Base-by-base conservation (phyloP, 768 basidiomycete species). In the Podaxis rugospora region DNA sequence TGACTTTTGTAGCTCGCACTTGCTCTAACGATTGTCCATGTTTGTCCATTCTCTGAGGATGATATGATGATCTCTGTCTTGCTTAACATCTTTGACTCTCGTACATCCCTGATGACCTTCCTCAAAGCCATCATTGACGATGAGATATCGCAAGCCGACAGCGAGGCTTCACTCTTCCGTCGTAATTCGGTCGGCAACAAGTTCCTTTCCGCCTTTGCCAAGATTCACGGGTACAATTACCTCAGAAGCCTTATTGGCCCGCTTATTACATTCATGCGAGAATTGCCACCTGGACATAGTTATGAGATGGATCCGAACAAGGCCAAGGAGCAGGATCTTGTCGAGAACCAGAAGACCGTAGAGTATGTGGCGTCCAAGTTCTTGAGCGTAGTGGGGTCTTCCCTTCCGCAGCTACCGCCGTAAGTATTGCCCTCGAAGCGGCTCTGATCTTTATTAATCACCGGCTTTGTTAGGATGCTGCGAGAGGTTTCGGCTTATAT, bases 221-320 rank as follows among this genome's bases (percentile, higher is more conserved):
- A 82, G 68, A 85, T 90, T n/a, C 92, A 95, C 63, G 95, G 95
- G 3, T 97, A 96, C 71, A 87, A 88, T 60, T 97, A 96, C 71
- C 77, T 97, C n/a, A 83, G 94, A 18, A 84, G 81, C 49, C 79
- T 95, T 23, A 82, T 96, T 50, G 77, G 82, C 46, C 92, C 93
- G 2, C 78, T 96, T 32, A 80, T 97, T 64, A 82, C 87, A 64
- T 83, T 83, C 21, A 90, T 97, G 82, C 73, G 80, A 4, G 77
- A 83, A 4, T 81, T 91, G 72, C 91, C 93, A 1, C 69, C 84
- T 5, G 92, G 88, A 9, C 85, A 84, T 59, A 84, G 85, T 1
- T 94, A 90, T 69, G 89, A 92, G 62, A 75, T 95, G 36, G 92
- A 95, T 71, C 89, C 92, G 53, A 71, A 76, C 53, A 84, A 78